A percentile compares a stretch with the other conserved stretches of the same genome.
Conservation (phyloP, 1,284 basidiomycete genomes). For the Sphagnurus paluster region DNA sequence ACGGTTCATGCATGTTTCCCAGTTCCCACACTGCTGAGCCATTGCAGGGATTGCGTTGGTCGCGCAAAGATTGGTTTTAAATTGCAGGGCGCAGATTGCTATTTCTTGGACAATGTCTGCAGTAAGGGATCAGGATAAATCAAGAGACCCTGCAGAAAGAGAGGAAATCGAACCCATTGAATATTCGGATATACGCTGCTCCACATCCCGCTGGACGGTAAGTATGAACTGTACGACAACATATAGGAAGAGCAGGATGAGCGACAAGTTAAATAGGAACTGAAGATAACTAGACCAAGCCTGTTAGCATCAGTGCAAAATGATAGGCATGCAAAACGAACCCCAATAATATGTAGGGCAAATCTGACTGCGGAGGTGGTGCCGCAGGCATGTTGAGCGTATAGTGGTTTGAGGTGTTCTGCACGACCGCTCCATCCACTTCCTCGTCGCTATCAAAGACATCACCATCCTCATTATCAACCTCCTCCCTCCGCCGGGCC, state of each 20-base stretch:
- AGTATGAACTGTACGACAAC: slow-evolving; percentile 83
- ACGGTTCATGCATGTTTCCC: slow-evolving; percentile 96
- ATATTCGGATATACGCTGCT: slow-evolving; percentile 86
- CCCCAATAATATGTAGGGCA: slow-evolving; percentile 80
- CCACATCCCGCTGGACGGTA: slow-evolving; percentile 89
- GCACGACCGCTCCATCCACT: slow-evolving; percentile 39
- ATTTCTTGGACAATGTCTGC: slow-evolving; percentile 92
- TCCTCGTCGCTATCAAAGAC: slow-evolving; percentile 47
- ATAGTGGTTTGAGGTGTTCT: slow-evolving; percentile 74
- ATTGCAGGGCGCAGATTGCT: slow-evolving; percentile 75
- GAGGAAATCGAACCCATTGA: slow-evolving; percentile 65
- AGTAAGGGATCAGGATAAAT: slow-evolving; percentile 5
- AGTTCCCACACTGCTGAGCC: slow-evolving; percentile 79
- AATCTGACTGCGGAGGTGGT: slow-evolving; percentile 53
- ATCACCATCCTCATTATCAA: slow-evolving; percentile 34
- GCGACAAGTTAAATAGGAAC: slow-evolving; percentile 91
- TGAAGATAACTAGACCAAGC: slow-evolving; percentile 75
- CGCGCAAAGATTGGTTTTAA: slow-evolving; percentile 85
- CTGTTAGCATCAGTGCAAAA: slow-evolving; percentile 7
- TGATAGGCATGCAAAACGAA: slow-evolving; percentile 35
- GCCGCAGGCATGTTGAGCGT: slow-evolving; percentile 75
- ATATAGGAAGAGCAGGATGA: slow-evolving; percentile 85
- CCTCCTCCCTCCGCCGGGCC: slow-evolving; percentile 26
- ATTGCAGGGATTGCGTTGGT: slow-evolving; percentile 78
- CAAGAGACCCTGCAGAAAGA: background rate